Base-by-base conservation (phyloP, 2,329 filamentous ascomycete genomes). In the Karstenula rhodostoma region DNA sequence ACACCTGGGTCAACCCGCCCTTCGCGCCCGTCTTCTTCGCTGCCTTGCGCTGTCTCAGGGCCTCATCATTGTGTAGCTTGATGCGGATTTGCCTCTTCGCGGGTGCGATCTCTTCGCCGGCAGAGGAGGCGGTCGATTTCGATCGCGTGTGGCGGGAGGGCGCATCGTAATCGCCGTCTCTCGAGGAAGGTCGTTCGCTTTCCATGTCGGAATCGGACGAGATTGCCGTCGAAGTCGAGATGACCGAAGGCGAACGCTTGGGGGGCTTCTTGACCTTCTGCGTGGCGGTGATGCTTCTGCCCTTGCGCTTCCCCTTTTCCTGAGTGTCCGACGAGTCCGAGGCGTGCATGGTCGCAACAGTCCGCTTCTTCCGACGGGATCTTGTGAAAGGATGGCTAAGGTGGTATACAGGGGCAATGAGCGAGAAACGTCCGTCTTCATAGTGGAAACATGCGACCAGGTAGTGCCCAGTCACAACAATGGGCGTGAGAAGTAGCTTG, bases 1-100 rank as follows among this genome's bases (percentile, higher is more conserved):
- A 79, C 29, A 80, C 75, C 47, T 73, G 71, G 3, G 48, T 63
- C 32, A 68, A 65, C 57, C 68, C 68, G 52, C 57, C 63, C 58
- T 70, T 73, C 42, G 65, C 84, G 84, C 72, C 23, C 83, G 82
- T 76, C 87, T 90, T 69, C 85, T 85, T 72, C n/a, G 89, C 86
- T 19, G 89, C 86, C 76, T 93, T 94, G 59, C 91, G 87, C 75
- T 92, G 89, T 64, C 89, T 85, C 58, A 90, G 80, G 43, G 87
- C 86, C 59, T 93, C 92, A 69, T 97, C 92, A 64, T 89, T 92
- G 76, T 94, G 89, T 15, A 97, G 84, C 79, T 95, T 96, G 71
- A 98, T 97, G 42, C 93, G 88, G 65, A 97, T 97, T 1, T 93
- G 96, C 58, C 93, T 86, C 71, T 91, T 87, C 7, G 87, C 82